A percentile compares a stretch with the other conserved stretches of the same genome.
Evolutionary conservation across 176 grass and related monocot genomes (phyloP).

Genomic region (Metroxylon sagu): DNA sequence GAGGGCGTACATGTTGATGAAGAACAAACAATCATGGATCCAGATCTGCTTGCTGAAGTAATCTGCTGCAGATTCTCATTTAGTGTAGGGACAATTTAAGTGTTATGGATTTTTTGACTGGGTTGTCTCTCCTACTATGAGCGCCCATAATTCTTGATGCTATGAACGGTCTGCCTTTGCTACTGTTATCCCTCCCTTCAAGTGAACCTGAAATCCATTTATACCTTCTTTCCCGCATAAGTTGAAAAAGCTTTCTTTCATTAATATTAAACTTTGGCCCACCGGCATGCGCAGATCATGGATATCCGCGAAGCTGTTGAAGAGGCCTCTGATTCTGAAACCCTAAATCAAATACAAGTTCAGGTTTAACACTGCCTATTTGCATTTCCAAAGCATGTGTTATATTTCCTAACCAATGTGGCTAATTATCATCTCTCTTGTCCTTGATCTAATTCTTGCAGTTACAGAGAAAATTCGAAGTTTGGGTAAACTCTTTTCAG

Average conservation of each 20-base stretch:
- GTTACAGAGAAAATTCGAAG: slow-evolving; percentile 49
- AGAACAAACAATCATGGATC: slow-evolving; percentile 74
- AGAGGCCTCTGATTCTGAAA: slow-evolving; percentile 47
- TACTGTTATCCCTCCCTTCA: too few relatives aligned
- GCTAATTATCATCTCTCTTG: slow-evolving; percentile 2
- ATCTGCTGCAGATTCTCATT: not conserved
- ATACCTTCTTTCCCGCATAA: too few relatives aligned
- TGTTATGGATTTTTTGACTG: too few relatives aligned
- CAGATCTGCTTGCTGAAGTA: slow-evolving; percentile 80
- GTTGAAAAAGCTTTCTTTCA: too few relatives aligned
- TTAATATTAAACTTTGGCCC: too few relatives aligned
- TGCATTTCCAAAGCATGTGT: not conserved
- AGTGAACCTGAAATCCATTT: too few relatives aligned
- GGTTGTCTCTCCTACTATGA: too few relatives aligned
- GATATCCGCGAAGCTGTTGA: slow-evolving; percentile 75
- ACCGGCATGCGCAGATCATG: slow-evolving; percentile 50
- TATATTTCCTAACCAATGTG: not conserved
- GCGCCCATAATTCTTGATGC: too few relatives aligned
- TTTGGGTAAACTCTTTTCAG: slow-evolving; percentile 45
- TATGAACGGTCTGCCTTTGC: too few relatives aligned
- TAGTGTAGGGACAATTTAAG: too few relatives aligned
- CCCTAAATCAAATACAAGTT: slow-evolving; percentile 54
- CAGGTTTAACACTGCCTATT: slow-evolving; percentile 39
- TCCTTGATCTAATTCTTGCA: slow-evolving; percentile 8
- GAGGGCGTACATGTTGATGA: slow-evolving; percentile 69